Evolutionary conservation across 1,284 basidiomycete species (phyloP).

Genomic region (Cryptococcus neoformans): DNA sequence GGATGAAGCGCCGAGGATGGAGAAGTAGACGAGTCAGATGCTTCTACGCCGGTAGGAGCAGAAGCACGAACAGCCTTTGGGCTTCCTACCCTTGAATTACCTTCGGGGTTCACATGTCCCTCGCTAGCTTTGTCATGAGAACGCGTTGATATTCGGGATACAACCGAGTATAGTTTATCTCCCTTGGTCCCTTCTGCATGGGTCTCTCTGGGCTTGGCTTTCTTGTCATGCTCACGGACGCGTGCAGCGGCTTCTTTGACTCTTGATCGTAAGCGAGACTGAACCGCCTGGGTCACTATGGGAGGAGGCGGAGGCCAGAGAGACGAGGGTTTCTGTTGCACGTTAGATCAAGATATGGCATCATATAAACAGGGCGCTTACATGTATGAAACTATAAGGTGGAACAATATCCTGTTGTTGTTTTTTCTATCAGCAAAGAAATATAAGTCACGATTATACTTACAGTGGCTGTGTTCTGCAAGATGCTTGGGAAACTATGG

Average conservation of each 20-base stretch:
- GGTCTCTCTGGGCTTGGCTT: not conserved
- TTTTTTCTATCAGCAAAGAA: not conserved
- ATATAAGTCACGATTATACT: conserved; percentile 27
- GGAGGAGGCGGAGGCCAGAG: conserved; percentile 89
- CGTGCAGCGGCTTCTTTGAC: conserved; percentile 60
- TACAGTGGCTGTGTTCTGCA: conserved; percentile 75
- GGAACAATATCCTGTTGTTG: conserved; percentile 64
- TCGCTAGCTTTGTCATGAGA: too few species aligned
- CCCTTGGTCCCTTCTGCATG: not conserved
- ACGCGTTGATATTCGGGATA: not conserved
- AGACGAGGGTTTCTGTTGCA: conserved; percentile 73
- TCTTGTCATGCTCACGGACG: conserved; percentile 16
- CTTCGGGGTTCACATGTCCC: too few species aligned
- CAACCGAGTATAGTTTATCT: not conserved
- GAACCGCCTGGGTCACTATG: conserved; percentile 63
- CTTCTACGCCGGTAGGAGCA: conserved; percentile 3
- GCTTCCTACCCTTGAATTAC: too few species aligned
- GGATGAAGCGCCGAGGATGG: conserved; percentile 24
- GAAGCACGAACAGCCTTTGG: conserved; percentile 1
- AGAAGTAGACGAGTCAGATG: conserved; percentile 6
- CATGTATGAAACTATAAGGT: conserved; percentile 50
- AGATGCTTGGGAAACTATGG: conserved; percentile 88
- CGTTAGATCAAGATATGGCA: conserved; percentile 55
- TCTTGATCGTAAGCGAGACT: conserved; percentile 59
- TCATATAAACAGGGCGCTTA: conserved; percentile 11